Evolutionary conservation across 2,329 filamentous ascomycete species (phyloP).

Genomic region (Hymenoscyphus salicellus): DNA sequence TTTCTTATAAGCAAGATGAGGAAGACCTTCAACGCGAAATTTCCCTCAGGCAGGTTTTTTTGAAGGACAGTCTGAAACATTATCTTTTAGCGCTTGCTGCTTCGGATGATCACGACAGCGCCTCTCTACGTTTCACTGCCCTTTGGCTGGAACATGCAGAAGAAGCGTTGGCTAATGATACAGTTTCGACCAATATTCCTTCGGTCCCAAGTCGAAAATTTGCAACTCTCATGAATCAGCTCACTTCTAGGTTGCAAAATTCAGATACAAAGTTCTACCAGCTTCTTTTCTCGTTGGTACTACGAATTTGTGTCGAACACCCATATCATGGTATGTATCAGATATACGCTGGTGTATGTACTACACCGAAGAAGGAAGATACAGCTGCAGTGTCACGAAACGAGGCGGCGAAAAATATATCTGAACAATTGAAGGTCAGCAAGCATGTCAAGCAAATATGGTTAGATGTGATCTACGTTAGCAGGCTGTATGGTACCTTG

Average conservation of each 20-base stretch:
- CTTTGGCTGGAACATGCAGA: slow-evolving; percentile 87
- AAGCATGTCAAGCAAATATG: slow-evolving; percentile 56
- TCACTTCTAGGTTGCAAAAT: slow-evolving; percentile 85
- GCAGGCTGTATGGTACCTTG: slow-evolving; percentile 62
- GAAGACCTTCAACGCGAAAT: slow-evolving; percentile 78
- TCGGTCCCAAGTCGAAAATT: slow-evolving; percentile 89
- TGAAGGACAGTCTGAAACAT: slow-evolving; percentile 88
- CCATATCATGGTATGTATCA: slow-evolving; percentile 98
- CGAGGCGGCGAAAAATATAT: slow-evolving; percentile 67
- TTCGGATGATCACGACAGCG: slow-evolving; percentile 84
- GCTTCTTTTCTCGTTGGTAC: slow-evolving; percentile 69
- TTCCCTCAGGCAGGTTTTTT: slow-evolving; percentile 73
- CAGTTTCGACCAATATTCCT: slow-evolving; percentile 66
- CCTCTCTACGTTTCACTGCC: slow-evolving; percentile 86
- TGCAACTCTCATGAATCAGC: slow-evolving; percentile 87
- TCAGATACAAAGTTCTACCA: slow-evolving; percentile 69
- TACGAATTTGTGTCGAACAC: slow-evolving; percentile 84
- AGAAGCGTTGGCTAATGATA: slow-evolving; percentile 72
- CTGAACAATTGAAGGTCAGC: slow-evolving; percentile 53
- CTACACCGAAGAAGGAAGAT: slow-evolving; percentile 67
- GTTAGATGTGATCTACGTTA: slow-evolving; percentile 70
- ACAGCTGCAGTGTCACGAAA: slow-evolving; percentile 71
- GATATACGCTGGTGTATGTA: slow-evolving; percentile 78
- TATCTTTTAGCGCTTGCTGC: slow-evolving; percentile 82
- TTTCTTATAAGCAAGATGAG: slow-evolving; percentile 87